These are phyloP conservation scores for Neofusicoccum ribis DNA, from an alignment of 2,329 filamentous ascomycete species.

Conservation along the genomic window DNA sequence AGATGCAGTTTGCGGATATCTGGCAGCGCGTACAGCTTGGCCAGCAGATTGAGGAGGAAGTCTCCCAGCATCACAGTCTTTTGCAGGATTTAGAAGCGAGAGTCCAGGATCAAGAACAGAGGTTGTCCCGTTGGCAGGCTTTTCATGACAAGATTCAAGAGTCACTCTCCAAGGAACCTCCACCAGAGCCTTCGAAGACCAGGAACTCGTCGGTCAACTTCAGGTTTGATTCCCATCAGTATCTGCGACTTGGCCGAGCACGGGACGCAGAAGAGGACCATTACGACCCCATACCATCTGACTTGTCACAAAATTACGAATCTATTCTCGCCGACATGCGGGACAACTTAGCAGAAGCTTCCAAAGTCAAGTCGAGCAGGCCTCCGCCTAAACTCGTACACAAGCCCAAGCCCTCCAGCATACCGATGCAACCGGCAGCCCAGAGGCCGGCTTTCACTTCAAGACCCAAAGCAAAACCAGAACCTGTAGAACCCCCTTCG, in stretches of 20 bases:
- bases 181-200: not conserved
- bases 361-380: not conserved
- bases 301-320: not conserved
- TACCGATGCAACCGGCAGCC: not conserved
- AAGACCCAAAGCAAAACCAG: not conserved
- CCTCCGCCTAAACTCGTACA: not conserved
- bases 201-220: conserved; percentile 23
- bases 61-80: conserved; percentile 45
- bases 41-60: conserved; percentile 47
- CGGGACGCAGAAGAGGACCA: not conserved
- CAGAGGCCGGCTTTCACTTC: not conserved
- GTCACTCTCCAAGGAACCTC: conserved; percentile 20
- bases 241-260: conserved; percentile 26
- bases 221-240: conserved; percentile 35
- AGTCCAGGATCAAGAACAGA: conserved; percentile 64
- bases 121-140: conserved; percentile 72
- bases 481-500: not conserved
- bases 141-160: conserved; percentile 53
- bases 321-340: conserved; percentile 17
- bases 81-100: conserved; percentile 71
- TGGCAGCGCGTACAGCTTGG: conserved; percentile 68
- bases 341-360: not conserved
- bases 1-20: conserved; percentile 66
- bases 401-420: conserved; percentile 1
- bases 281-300: not conserved